Base-by-base conservation (phyloP, 345 rosid species). In the Combretum micranthum region DNA sequence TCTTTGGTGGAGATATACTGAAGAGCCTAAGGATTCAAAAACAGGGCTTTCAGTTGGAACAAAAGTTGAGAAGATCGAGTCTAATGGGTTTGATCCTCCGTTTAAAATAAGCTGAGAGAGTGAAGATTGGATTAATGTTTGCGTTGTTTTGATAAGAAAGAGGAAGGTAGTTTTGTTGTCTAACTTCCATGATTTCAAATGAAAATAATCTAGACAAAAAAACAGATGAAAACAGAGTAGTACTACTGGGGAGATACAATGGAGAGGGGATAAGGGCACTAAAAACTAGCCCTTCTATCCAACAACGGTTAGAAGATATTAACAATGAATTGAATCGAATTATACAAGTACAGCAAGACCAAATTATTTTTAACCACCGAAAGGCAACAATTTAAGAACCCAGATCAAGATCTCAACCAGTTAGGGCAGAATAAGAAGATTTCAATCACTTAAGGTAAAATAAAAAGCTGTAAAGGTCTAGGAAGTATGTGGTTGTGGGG, bases 1-100 rank as follows among this genome's bases (percentile, higher is more conserved):
- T 83, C 86, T 72, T 57, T 93, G 97, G 47, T 61, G 88, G 64
- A 83, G 85, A 72, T 93, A 89, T 51, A 83, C 87, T 2, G 96
- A 93, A 42, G 91, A 82, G 61, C 96, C 96, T 47, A 85, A 59
- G 1, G 91, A 79, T 15, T 57, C 62, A 49, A 45, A 65, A 52
- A 22, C 37, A 45, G 50, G 23, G 14, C 26, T 32, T 45, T 22
- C 53, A 4, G 73, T 55, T n/a, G 75, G 70, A 22, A 67, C 42
- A 60, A 77, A 73, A 65, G 65, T 64, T 16, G 97, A 82, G 81
- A 93, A 89, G 52, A 93, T 81, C 20, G 96, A 87, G 46, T 93
- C 99, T 4, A 93, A 57, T 19, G 96, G 68, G 83, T 72, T 87
- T 62, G 77, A 69, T 53, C 97, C 99, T 44, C 90, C 94, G 2